These are phyloP conservation scores for Ogataea dorogensis DNA, from an alignment of 805 yeast species.

Conservation along the genomic window DNA sequence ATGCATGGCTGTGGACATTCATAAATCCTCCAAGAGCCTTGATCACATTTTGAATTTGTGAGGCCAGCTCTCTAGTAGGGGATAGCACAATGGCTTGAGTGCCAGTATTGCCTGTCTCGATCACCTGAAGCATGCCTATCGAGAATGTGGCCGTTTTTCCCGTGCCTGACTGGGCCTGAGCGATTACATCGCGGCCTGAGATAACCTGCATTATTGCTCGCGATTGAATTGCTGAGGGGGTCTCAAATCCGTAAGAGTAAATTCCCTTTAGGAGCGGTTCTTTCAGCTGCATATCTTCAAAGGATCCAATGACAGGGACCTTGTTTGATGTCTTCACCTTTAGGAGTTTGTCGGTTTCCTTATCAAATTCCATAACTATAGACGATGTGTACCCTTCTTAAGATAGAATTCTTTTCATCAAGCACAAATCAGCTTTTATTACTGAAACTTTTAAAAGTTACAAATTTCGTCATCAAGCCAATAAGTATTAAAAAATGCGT, in stretches of 20 bases:
- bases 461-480: no score
- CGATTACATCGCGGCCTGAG: conserved; percentile 69
- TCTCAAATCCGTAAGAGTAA: conserved; percentile 77
- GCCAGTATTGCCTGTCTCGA: conserved; percentile 68
- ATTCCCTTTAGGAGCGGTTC: conserved; percentile 61
- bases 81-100: conserved; percentile 94
- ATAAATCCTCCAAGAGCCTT: conserved; percentile 86
- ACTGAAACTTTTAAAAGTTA: no score
- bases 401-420: background rate
- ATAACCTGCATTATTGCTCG: conserved; percentile 79
- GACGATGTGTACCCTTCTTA: no score
- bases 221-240: conserved; percentile 80
- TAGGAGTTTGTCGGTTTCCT: conserved; percentile 55
- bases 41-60: conserved; percentile 93
- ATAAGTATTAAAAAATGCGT: background rate
- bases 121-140: conserved; percentile 57
- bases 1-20: conserved; percentile 90
- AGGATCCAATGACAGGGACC: conserved; percentile 48
- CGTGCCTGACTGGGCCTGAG: conserved; percentile 89
- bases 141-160: conserved; percentile 90
- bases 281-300: conserved; percentile 75
- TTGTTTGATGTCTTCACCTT: conserved; percentile 63
- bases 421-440: background rate
- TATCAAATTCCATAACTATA: conserved; percentile 56
- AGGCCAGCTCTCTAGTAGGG: conserved; percentile 96